Conservation (phyloP, 495 filamentous ascomycete genomes). For the Xylaria intraflava region DNA sequence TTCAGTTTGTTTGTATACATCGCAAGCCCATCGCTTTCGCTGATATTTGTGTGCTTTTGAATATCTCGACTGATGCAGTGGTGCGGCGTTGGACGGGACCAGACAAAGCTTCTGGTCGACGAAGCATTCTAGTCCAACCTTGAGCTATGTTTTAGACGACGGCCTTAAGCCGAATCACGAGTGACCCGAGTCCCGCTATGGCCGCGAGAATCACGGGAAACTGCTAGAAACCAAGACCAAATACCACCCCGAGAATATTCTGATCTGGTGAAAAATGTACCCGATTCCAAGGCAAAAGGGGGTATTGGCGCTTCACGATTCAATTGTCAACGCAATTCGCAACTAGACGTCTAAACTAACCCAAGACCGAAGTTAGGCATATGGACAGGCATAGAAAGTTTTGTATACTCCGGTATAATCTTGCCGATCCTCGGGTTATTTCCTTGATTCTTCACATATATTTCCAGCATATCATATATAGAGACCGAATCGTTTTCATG, state of each 20-base stretch:
- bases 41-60: constrained; percentile 33
- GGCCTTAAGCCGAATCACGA: constrained; percentile 20
- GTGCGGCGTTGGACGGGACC: constrained; percentile 26
- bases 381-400: not conserved
- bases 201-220: constrained; percentile 34
- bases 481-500: too few species aligned
- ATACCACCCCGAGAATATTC: constrained; percentile 41
- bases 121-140: constrained; percentile 34
- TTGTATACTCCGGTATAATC: too few species aligned
- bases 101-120: constrained; percentile 35
- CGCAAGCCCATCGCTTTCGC: constrained; percentile 30
- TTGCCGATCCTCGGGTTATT: too few species aligned
- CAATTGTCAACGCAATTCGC: constrained; percentile 20
- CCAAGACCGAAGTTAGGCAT: constrained; percentile 2
- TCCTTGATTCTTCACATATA: too few species aligned
- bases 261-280: constrained; percentile 44
- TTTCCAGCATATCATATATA: too few species aligned
- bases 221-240: constrained; percentile 38
- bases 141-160: constrained; percentile 20
- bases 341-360: constrained; percentile 16
- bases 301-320: constrained; percentile 18
- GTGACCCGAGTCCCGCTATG: constrained; percentile 46
- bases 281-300: constrained; percentile 31
- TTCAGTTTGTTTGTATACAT: too few species aligned
- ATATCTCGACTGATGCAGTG: constrained; percentile 19